Conservation (phyloP, 2,329 filamentous ascomycete genomes). For the Fusarium compactum region DNA sequence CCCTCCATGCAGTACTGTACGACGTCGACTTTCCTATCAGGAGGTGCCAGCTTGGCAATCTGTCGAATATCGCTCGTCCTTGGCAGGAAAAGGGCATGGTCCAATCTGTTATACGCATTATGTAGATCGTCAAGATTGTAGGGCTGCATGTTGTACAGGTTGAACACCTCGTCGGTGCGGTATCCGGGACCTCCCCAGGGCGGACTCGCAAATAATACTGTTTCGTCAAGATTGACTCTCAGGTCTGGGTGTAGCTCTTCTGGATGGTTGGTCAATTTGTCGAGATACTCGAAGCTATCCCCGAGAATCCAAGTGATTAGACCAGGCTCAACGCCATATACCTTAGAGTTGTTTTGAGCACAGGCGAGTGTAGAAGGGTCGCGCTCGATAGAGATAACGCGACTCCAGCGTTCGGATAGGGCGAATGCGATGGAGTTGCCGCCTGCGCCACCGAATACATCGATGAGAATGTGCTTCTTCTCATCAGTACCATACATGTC, state of each 20-base stretch:
- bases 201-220: constrained; percentile 68
- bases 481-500: constrained; percentile 72
- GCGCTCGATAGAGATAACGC: constrained; percentile 89
- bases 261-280: constrained; percentile 55
- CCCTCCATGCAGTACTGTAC: constrained; percentile 93
- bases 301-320: constrained; percentile 87
- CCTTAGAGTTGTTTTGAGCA: constrained; percentile 88
- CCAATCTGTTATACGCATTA: constrained; percentile 68
- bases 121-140: constrained; percentile 78
- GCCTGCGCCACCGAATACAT: constrained; percentile 91
- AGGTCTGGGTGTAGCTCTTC: constrained; percentile 55
- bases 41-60: constrained; percentile 70
- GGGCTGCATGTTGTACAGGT: constrained; percentile 87
- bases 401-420: constrained; percentile 79
- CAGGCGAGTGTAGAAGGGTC: constrained; percentile 85
- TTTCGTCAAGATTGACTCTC: constrained; percentile 55
- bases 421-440: constrained; percentile 98
- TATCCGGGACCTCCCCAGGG: constrained; percentile 72
- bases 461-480: constrained; percentile 76
- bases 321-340: constrained; percentile 81
- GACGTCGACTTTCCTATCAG: constrained; percentile 72
- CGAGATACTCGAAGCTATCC: constrained; percentile 84
- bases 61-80: constrained; percentile 86
- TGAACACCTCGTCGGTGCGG: constrained; percentile 76
- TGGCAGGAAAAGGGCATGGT: constrained; percentile 83